A percentile compares a stretch with the other conserved stretches of the same genome.
Evolutionary conservation across 2,329 filamentous ascomycete species (phyloP).

Genomic region (Lachnellula occidentalis): DNA sequence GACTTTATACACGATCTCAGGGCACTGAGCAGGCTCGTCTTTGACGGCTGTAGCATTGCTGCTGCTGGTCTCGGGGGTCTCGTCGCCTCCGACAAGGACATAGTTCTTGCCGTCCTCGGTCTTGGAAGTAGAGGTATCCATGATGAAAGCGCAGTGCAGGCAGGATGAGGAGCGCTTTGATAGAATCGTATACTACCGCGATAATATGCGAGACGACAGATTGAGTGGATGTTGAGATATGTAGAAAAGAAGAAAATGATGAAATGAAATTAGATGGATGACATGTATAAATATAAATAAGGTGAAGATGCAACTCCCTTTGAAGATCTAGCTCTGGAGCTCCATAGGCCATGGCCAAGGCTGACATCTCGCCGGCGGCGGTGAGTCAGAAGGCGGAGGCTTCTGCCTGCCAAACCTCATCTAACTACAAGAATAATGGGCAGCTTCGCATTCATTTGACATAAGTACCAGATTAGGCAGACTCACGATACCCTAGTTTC

Average conservation of each 20-base stretch:
- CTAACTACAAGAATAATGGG: too few relatives aligned
- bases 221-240: background rate
- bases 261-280: background rate
- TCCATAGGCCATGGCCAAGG: background rate
- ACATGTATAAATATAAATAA: background rate
- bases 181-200: too few relatives aligned
- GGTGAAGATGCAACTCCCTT: background rate
- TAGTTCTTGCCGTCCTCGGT: background rate
- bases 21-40: constrained; percentile 12
- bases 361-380: background rate
- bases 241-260: background rate
- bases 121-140: background rate
- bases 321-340: background rate
- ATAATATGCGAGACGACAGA: background rate
- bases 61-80: background rate
- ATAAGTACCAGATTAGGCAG: background rate
- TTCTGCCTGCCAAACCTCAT: background rate
- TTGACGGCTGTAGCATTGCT: constrained; percentile 11
- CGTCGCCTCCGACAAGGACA: background rate
- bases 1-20: constrained; percentile 20
- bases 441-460: constrained; percentile 14
- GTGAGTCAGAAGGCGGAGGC: background rate
- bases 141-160: background rate
- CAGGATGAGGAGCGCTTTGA: too few relatives aligned
- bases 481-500: too few relatives aligned